phyloP scores from a whole-genome alignment of 768 basidiomycete genomes.

The Pholiota molesta region DNA sequence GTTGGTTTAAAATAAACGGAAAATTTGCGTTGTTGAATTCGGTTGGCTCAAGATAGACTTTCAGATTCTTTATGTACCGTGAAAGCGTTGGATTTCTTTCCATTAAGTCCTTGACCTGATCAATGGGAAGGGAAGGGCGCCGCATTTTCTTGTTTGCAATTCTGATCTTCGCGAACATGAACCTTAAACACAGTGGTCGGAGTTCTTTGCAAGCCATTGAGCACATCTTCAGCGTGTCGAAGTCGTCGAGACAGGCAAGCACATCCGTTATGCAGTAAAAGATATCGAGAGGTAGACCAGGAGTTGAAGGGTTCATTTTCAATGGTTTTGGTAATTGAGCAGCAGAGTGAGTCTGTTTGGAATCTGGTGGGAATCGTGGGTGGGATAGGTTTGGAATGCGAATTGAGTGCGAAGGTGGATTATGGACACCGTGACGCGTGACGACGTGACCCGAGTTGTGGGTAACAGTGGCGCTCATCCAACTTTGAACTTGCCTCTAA shows the following conservation, averaged over 20 bases:
- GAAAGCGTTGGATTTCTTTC: neutral
- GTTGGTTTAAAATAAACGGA: neutral
- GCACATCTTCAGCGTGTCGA: neutral
- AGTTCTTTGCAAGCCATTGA: neutral
- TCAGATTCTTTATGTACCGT: neutral
- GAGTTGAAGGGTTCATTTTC: neutral
- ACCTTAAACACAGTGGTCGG: neutral
- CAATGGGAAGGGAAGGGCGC: neutral
- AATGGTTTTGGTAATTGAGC: no score
- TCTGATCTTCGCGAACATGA: neutral
- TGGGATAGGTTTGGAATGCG: no score
- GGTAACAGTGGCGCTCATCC: no score
- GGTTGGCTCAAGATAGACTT: neutral
- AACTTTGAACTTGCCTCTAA: no score
- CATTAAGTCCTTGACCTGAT: neutral
- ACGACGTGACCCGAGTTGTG: no score
- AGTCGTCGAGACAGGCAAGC: neutral
- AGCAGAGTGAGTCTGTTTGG: no score
- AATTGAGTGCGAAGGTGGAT: no score
- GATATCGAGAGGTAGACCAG: neutral
- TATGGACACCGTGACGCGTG: no score
- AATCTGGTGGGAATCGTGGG: no score
- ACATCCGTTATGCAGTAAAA: neutral
- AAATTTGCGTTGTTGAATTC: neutral
- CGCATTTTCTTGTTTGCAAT: neutral